A percentile compares a stretch with the other conserved stretches of the same genome.
These are phyloP conservation scores for Ilex aquifolium DNA, from an alignment of 257 asterid genomes.

Conservation along the genomic window DNA sequence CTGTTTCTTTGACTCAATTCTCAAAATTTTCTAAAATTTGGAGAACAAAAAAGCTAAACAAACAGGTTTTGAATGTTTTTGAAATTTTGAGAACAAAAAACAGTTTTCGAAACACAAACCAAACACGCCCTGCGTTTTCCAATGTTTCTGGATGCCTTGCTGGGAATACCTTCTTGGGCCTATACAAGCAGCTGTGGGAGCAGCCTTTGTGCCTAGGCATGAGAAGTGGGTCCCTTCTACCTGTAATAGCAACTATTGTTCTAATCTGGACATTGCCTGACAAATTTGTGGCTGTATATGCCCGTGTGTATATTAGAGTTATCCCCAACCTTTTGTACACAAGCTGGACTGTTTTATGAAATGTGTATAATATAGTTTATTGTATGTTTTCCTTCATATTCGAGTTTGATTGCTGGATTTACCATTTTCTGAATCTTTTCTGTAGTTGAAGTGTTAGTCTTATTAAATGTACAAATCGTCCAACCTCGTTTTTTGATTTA, in stretches of 20 bases:
- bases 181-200: background rate
- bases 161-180: background rate
- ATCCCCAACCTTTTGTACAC: background rate
- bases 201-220: background rate
- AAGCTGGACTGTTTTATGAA: background rate
- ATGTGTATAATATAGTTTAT: background rate
- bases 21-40: too few relatives aligned
- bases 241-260: background rate
- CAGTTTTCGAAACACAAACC: too few relatives aligned
- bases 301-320: background rate
- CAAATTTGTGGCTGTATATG: background rate
- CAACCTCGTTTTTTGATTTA: background rate
- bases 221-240: background rate
- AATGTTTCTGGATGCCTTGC: background rate
- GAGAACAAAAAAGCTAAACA: too few relatives aligned
- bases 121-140: too few relatives aligned
- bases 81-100: too few relatives aligned
- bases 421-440: too few relatives aligned
- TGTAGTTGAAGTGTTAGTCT: background rate
- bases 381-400: too few relatives aligned
- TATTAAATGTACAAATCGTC: background rate
- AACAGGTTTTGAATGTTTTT: too few relatives aligned
- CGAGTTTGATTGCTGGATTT: too few relatives aligned
- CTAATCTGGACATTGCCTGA: background rate
- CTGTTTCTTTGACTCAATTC: too few relatives aligned